Conservation (phyloP, 129 eudicot genomes). For the Pseudognaphalium luteoalbum region DNA sequence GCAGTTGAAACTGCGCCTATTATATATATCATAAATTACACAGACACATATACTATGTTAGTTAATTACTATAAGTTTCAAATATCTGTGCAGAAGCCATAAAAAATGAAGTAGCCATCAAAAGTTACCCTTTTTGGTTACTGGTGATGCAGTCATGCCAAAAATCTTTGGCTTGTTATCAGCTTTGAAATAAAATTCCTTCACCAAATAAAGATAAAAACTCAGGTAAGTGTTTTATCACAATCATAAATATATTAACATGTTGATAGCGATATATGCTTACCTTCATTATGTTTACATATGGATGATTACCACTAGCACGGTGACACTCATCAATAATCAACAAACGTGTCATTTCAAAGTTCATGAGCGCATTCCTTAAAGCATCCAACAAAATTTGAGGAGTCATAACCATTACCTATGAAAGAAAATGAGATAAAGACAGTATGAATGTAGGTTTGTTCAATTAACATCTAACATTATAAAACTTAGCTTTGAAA, state of each 20-base stretch:
- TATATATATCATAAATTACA: not conserved
- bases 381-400: slow-evolving; percentile 77
- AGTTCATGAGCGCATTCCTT: slow-evolving; percentile 56
- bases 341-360: slow-evolving; percentile 51
- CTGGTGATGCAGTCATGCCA: slow-evolving; percentile 82
- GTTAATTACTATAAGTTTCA: slow-evolving; percentile 13
- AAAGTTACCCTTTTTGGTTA: slow-evolving; percentile 59
- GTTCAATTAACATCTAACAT: not conserved
- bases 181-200: slow-evolving; percentile 74
- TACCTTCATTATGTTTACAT: slow-evolving; percentile 76
- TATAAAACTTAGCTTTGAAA: not conserved
- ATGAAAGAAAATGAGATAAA: not conserved
- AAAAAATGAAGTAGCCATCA: not conserved
- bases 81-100: not conserved
- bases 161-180: slow-evolving; percentile 63
- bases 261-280: slow-evolving; percentile 10
- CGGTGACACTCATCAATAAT: slow-evolving; percentile 78
- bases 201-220: slow-evolving; percentile 15
- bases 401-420: slow-evolving; percentile 91
- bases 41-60: not conserved
- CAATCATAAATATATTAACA: not conserved
- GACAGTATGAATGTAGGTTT: not conserved
- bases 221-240: slow-evolving; percentile 4
- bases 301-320: slow-evolving; percentile 78
- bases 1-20: slow-evolving; percentile 51